Evolutionary conservation across 2,329 filamentous ascomycete genomes (phyloP).

Genomic region (Penicillium sp.): DNA sequence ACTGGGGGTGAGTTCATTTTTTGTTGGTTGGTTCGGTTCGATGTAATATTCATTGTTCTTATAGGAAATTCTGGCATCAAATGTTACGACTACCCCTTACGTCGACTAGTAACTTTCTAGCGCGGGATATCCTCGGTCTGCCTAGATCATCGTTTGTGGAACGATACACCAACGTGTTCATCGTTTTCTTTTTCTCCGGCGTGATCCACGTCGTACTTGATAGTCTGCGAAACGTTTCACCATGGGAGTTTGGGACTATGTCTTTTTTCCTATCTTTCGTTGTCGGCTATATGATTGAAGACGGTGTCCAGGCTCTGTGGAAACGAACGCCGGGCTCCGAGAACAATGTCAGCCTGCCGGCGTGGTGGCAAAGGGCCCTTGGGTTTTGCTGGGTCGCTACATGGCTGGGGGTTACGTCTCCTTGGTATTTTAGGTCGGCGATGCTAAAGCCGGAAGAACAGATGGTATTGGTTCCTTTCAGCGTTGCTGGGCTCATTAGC

Average conservation of each 20-base stretch:
- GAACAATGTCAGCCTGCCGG: background rate
- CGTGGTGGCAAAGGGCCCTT: conserved; percentile 11
- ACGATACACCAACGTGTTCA: conserved; percentile 27
- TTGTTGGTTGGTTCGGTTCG: background rate
- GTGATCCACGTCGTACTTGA: conserved; percentile 22
- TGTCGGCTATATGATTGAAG: conserved; percentile 31
- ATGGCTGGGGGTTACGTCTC: conserved; percentile 19
- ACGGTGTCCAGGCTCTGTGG: conserved; percentile 24
- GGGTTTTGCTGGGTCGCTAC: conserved; percentile 12
- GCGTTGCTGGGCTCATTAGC: background rate
- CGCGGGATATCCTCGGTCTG: conserved; percentile 19
- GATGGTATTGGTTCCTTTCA: background rate
- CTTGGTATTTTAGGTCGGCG: conserved; percentile 10
- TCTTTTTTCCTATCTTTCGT: conserved; percentile 24
- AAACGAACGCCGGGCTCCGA: background rate
- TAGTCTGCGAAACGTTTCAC: conserved; percentile 13
- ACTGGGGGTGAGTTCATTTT: conserved; percentile 26
- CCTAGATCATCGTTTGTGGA: conserved; percentile 19
- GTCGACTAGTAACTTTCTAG: conserved; percentile 18
- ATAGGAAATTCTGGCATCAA: conserved; percentile 33
- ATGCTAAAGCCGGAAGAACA: background rate
- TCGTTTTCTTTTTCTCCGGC: conserved; percentile 31
- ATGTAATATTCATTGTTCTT: background rate
- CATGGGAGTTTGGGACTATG: conserved; percentile 16
- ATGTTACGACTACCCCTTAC: conserved; percentile 25